phyloP scores from a whole-genome alignment of 2,329 filamentous ascomycete genomes.

The Microcera coccophila region DNA sequence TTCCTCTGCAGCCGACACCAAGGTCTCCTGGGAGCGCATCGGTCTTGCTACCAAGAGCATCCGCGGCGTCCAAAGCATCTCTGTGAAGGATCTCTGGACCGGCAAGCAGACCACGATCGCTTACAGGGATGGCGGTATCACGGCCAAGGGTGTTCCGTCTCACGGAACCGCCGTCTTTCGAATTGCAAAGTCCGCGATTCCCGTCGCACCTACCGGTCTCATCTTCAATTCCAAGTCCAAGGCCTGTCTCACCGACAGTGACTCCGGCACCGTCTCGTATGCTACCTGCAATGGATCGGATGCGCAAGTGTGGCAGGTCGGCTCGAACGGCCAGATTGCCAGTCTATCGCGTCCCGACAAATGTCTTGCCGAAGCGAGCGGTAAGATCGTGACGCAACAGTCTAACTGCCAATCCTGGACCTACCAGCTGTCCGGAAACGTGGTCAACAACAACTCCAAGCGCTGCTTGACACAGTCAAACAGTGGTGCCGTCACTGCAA shows the following conservation, averaged over 20 bases:
- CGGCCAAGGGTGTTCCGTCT: constrained; percentile 27
- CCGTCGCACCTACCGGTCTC: constrained; percentile 41
- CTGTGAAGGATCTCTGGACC: constrained; percentile 44
- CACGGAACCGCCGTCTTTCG: constrained; percentile 43
- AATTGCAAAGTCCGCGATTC: constrained; percentile 29
- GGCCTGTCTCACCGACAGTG: constrained; percentile 38
- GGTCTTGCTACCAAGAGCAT: constrained; percentile 32
- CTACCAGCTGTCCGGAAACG: constrained; percentile 42
- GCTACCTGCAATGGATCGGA: constrained; percentile 21
- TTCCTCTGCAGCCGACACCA: constrained; percentile 24
- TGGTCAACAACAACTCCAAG: constrained; percentile 32
- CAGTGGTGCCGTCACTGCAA: constrained; percentile 21
- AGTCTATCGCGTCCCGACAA: constrained; percentile 32
- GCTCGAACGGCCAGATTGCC: constrained; percentile 32
- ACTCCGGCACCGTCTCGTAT: constrained; percentile 29
- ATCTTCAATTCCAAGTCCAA: constrained; percentile 47
- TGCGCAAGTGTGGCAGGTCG: background rate
- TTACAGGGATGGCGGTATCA: constrained; percentile 20
- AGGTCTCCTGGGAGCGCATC: constrained; percentile 33
- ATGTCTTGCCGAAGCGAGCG: constrained; percentile 30
- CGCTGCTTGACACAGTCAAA: constrained; percentile 38
- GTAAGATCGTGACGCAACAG: constrained; percentile 11
- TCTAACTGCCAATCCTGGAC: constrained; percentile 37
- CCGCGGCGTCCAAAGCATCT: constrained; percentile 19
- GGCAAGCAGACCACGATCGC: constrained; percentile 18